Base-by-base conservation (phyloP, 768 basidiomycete species). In the Macrocybe gigantea region DNA sequence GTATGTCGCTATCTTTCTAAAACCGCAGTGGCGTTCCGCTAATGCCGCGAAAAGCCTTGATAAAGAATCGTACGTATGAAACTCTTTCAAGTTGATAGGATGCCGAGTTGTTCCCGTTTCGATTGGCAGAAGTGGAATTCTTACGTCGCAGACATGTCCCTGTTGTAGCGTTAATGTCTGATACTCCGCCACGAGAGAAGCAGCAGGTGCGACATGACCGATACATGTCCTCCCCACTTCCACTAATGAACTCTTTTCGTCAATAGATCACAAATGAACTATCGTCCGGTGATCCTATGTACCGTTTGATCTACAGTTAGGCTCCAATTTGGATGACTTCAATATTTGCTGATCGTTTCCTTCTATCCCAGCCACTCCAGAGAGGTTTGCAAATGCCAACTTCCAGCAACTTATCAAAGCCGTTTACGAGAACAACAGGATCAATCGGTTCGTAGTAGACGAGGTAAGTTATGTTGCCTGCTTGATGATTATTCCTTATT, bases 391-490 rank as follows among this genome's bases (percentile, higher is more conserved):
- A 42, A 77, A 70, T 0, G 38, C 66, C 6, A 79, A 84, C 7
- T 78, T 90, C 46, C 61, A 73, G 48, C 61, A 62, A 32, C 60
- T 81, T 0, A 66, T 93, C 29, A 62, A 68, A 6, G 62, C 58
- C 1, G 59, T 84, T 11, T 70, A 88, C 51, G 58, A 69, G n/a
- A 71, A 80, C 11, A 68, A 72, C 6, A 73, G 79, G 46, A 66
- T 93, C 3, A 86, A 83, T 51, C 72, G 89, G 6, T 68, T 93
- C 5, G 86, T 93, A 9, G 75, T 93, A 2, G 90, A 93, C 48
- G 90, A 93, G 75, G 87, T 85, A 49, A 41, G 63, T 46, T 45
- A 53, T 48, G 8, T 33, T n/a, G 44, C 47, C 14, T 13, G 7
- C 44, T 13, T 14, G 13, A 30, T 34, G n/a, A 22, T 47, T 30